Percentiles rank a stretch among this genome's conserved stretches.
Conservation (phyloP, 2,329 filamentous ascomycete genomes). For the Zymoseptoria tritici region DNA sequence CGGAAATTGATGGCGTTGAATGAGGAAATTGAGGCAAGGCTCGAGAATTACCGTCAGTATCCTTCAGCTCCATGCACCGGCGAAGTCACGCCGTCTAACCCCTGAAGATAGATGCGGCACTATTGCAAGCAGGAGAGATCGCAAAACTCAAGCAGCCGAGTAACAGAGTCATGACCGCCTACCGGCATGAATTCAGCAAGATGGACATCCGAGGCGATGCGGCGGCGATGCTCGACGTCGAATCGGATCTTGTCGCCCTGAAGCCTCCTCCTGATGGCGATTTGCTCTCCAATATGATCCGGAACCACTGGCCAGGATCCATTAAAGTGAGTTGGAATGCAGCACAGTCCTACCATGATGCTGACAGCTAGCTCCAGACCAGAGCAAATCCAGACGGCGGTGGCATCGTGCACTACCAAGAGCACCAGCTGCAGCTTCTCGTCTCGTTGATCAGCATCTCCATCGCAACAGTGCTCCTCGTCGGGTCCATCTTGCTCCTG, state of each 20-base stretch:
- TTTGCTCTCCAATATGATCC: background rate
- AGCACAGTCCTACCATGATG: no score
- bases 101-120: no score
- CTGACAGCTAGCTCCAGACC: no score
- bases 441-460: conserved; percentile 4
- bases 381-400: background rate
- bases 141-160: background rate
- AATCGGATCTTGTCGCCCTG: conserved; percentile 2
- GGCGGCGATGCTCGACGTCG: background rate
- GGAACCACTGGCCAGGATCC: conserved; percentile 8
- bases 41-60: conserved; percentile 3
- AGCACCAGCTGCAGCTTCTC: background rate
- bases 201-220: conserved; percentile 1
- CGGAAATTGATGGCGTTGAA: background rate
- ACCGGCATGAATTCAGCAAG: background rate
- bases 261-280: conserved; percentile 1
- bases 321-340: conserved; percentile 2
- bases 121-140: conserved; percentile 1
- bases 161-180: background rate
- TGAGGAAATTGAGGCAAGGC: background rate
- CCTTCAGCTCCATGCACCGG: no score
- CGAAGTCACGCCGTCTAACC: no score
- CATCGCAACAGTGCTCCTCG: conserved; percentile 4
- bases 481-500: conserved; percentile 5
- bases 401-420: background rate